phyloP scores from a whole-genome alignment of 1,284 basidiomycete species.

The Malassezia obtusa region DNA sequence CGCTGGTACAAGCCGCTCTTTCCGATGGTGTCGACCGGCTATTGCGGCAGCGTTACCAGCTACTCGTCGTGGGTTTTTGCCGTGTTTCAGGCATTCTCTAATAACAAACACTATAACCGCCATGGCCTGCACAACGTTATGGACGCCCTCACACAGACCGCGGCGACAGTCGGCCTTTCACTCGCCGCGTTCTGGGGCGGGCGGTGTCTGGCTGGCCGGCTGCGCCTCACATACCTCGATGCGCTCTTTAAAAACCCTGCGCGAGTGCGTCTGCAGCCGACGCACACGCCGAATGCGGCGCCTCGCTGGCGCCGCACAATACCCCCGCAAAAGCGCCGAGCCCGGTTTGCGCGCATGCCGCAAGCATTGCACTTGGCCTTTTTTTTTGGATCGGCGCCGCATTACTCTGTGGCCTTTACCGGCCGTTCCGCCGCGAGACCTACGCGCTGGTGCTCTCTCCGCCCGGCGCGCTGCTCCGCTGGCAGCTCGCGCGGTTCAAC shows the following conservation, averaged over 20 bases:
- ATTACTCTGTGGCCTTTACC: constrained; percentile 65
- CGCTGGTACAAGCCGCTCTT: constrained; percentile 56
- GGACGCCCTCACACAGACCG: constrained; percentile 41
- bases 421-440: constrained; percentile 67
- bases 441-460: constrained; percentile 83
- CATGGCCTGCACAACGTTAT: constrained; percentile 63
- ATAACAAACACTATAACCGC: constrained; percentile 57
- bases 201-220: constrained; percentile 13
- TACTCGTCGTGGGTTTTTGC: constrained; percentile 92
- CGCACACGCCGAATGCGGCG: no score
- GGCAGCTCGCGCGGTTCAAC: constrained; percentile 65
- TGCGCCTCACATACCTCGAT: not conserved
- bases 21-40: constrained; percentile 79
- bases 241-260: constrained; percentile 7
- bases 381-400: constrained; percentile 53
- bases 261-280: no score
- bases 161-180: constrained; percentile 31
- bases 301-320: no score
- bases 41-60: constrained; percentile 90
- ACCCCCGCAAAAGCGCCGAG: no score
- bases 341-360: not conserved
- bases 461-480: constrained; percentile 77
- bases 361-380: constrained; percentile 19
- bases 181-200: constrained; percentile 28
- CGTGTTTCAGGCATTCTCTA: constrained; percentile 74